Conservation (phyloP, 2,329 filamentous ascomycete species). For the Diaporthe aspalathi region DNA sequence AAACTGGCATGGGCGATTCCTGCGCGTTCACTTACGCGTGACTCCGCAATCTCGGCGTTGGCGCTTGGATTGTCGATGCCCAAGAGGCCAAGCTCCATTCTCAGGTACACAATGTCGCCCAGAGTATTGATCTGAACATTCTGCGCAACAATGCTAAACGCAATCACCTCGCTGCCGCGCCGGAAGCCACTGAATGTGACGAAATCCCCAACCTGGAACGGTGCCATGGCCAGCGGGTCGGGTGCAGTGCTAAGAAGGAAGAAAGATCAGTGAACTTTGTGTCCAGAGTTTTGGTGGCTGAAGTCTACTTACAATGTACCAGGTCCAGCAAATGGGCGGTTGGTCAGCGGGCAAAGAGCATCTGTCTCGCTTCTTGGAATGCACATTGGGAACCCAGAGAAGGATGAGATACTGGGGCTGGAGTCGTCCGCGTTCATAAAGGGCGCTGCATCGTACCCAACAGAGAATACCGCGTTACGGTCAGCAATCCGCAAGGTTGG, state of each 20-base stretch:
- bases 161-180: slow-evolving; percentile 48
- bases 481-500: slow-evolving; percentile 55
- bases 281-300: no score
- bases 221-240: slow-evolving; percentile 51
- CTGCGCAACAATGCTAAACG: slow-evolving; percentile 51
- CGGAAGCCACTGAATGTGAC: slow-evolving; percentile 50
- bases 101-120: slow-evolving; percentile 49
- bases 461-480: slow-evolving; percentile 57
- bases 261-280: background rate
- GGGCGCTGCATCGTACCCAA: slow-evolving; percentile 51
- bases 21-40: slow-evolving; percentile 40
- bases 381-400: slow-evolving; percentile 65
- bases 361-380: slow-evolving; percentile 56
- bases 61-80: slow-evolving; percentile 51
- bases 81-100: slow-evolving; percentile 50
- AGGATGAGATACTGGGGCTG: slow-evolving; percentile 59
- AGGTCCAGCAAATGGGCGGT: slow-evolving; percentile 49
- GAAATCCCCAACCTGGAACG: slow-evolving; percentile 52
- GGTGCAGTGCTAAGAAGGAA: slow-evolving; percentile 46
- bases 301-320: slow-evolving; percentile 48
- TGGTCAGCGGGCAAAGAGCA: slow-evolving; percentile 49
- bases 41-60: slow-evolving; percentile 51
- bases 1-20: no score
- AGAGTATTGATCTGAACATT: slow-evolving; percentile 52
- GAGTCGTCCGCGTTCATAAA: slow-evolving; percentile 61